Evolutionary conservation across 306 rosid genomes (phyloP).

Genomic region (Glycine latifolia): DNA sequence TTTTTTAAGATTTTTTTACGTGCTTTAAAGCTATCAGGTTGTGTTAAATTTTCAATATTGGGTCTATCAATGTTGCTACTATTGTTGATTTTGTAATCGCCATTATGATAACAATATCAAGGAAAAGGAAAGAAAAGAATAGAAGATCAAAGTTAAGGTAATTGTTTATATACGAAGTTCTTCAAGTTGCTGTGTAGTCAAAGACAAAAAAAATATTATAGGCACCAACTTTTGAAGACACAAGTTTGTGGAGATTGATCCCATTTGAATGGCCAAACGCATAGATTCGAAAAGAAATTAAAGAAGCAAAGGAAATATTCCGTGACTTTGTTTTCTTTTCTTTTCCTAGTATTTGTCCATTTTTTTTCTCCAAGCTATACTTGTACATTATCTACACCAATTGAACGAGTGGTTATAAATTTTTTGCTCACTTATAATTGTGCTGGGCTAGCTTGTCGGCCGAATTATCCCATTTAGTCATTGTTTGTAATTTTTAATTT

Average conservation of each 20-base stretch:
- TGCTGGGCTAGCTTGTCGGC: background rate
- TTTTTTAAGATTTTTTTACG: too few species aligned
- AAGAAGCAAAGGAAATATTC: slow-evolving; percentile 45
- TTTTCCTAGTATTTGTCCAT: background rate
- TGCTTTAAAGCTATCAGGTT: too few species aligned
- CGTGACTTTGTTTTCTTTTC: background rate
- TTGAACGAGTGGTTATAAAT: background rate
- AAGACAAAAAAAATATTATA: slow-evolving; percentile 24
- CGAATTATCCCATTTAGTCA: background rate
- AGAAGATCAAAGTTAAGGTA: background rate
- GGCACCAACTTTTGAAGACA: slow-evolving; percentile 38
- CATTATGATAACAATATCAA: too few species aligned
- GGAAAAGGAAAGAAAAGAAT: background rate
- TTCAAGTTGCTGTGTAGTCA: slow-evolving; percentile 44
- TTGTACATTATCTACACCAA: background rate
- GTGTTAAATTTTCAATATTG: background rate
- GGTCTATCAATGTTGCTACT: background rate
- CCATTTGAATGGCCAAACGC: slow-evolving; percentile 53
- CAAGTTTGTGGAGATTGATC: slow-evolving; percentile 36
- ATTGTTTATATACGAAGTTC: slow-evolving; percentile 19
- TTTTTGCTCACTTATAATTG: background rate
- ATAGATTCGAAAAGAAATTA: slow-evolving; percentile 42
- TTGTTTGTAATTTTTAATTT: background rate
- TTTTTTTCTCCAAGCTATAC: background rate
- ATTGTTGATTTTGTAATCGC: background rate